Conservation (phyloP, 1,139 yeast genomes). For the Suhomyces terraborum region DNA sequence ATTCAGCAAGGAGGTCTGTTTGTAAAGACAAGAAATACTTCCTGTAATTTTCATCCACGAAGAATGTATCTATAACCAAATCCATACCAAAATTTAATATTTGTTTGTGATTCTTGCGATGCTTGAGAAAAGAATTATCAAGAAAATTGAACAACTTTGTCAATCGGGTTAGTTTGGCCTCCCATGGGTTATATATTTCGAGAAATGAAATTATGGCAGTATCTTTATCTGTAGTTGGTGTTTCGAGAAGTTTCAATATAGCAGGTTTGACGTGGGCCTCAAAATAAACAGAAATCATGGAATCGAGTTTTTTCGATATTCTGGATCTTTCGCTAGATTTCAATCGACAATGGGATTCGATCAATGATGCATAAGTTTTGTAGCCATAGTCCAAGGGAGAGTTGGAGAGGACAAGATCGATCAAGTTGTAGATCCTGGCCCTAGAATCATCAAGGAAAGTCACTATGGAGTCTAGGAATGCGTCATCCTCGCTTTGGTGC, state of each 20-base stretch:
- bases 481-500: slow-evolving; percentile 12
- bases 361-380: slow-evolving; percentile 30
- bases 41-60: slow-evolving; percentile 13
- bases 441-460: slow-evolving; percentile 14
- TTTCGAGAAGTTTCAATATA: background rate
- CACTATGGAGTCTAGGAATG: slow-evolving; percentile 8
- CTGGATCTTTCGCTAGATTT: slow-evolving; percentile 37
- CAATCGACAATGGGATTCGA: slow-evolving; percentile 38
- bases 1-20: slow-evolving; percentile 1
- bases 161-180: slow-evolving; percentile 25
- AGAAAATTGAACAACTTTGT: slow-evolving; percentile 38
- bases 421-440: slow-evolving; percentile 14
- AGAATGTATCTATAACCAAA: slow-evolving; percentile 23
- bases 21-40: background rate
- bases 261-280: slow-evolving; percentile 1
- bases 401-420: slow-evolving; percentile 27
- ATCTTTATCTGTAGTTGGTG: background rate
- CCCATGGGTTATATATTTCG: slow-evolving; percentile 29
- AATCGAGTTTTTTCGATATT: slow-evolving; percentile 25
- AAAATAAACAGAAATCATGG: slow-evolving; percentile 24
- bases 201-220: slow-evolving; percentile 12
- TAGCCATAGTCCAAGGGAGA: slow-evolving; percentile 25
- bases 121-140: slow-evolving; percentile 38
- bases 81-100: slow-evolving; percentile 30
- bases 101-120: slow-evolving; percentile 31